Evolutionary conservation across 148 eudicot species (phyloP).

Genomic region (Polygonum maritimum): DNA sequence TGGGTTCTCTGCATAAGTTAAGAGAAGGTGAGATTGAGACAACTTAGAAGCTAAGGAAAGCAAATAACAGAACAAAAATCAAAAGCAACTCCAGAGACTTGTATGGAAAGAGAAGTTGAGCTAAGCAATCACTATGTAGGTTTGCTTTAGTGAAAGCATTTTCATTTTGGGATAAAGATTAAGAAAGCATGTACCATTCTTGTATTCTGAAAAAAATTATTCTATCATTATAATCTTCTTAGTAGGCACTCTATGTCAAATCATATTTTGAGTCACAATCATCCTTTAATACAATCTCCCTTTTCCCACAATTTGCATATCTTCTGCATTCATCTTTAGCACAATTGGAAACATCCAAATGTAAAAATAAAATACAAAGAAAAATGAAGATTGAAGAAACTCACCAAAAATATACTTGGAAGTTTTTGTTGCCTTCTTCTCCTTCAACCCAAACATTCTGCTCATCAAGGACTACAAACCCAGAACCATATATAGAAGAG

Average conservation of each 20-base stretch:
- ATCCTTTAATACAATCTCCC: neutral
- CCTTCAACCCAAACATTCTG: constrained; percentile 36
- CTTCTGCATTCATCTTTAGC: neutral
- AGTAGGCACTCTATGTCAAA: neutral
- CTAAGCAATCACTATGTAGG: neutral
- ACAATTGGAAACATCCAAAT: neutral
- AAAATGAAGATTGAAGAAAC: constrained; percentile 9
- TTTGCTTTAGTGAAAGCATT: neutral
- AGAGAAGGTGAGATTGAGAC: neutral
- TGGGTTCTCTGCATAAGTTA: constrained; percentile 2
- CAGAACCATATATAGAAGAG: neutral
- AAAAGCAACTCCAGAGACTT: neutral
- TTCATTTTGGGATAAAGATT: neutral
- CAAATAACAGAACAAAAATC: neutral
- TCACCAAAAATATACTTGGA: constrained; percentile 33
- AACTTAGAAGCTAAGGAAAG: constrained; percentile 10
- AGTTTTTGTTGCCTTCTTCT: constrained; percentile 20
- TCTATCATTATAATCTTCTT: neutral
- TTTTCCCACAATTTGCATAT: neutral
- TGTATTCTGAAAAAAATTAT: neutral
- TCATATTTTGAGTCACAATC: neutral
- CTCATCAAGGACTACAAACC: constrained; percentile 38
- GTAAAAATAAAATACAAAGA: neutral
- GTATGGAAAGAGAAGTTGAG: neutral
- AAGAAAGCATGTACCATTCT: neutral